A percentile compares a stretch with the other conserved stretches of the same genome.
Conservation (phyloP, 495 filamentous ascomycete genomes). For the Parmelia sp. region DNA sequence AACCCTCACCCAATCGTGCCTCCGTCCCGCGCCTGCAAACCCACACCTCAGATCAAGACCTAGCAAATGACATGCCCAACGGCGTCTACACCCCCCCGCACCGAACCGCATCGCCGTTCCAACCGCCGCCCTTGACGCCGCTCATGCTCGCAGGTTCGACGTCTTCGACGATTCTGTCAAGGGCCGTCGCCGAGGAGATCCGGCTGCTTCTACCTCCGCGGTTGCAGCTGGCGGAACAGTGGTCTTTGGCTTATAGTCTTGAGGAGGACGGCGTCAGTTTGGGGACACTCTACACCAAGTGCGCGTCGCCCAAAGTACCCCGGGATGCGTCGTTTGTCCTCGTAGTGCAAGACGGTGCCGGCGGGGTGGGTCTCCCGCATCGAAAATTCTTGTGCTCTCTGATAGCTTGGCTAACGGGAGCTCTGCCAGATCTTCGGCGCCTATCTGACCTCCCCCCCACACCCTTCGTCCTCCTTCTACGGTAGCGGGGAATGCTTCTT, state of each 20-base stretch:
- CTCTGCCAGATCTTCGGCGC: constrained; percentile 75
- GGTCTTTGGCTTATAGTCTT: constrained; percentile 82
- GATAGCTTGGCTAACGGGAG: background rate
- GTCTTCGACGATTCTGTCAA: constrained; percentile 52
- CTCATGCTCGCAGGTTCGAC: constrained; percentile 40
- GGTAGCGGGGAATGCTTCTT: constrained; percentile 98
- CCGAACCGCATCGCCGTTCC: constrained; percentile 52
- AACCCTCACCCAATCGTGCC: constrained; percentile 30
- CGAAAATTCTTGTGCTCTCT: constrained; percentile 16
- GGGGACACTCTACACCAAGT: constrained; percentile 77
- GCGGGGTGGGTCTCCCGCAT: constrained; percentile 52
- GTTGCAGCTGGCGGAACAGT: constrained; percentile 78
- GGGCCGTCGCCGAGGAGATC: constrained; percentile 84
- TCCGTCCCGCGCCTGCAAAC: constrained; percentile 22
- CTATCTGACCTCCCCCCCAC: constrained; percentile 83
- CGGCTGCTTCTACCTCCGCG: constrained; percentile 79
- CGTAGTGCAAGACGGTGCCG: constrained; percentile 68
- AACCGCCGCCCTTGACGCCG: constrained; percentile 54
- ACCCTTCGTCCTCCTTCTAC: constrained; percentile 75
- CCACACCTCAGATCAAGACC: constrained; percentile 28
- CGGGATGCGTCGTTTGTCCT: constrained; percentile 75
- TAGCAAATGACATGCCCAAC: constrained; percentile 24
- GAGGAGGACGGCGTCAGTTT: constrained; percentile 88
- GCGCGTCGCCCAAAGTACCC: constrained; percentile 54
- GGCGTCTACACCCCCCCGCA: constrained; percentile 45